Conservation (phyloP, 2,329 filamentous ascomycete genomes). For the Biscogniauxia sp. region DNA sequence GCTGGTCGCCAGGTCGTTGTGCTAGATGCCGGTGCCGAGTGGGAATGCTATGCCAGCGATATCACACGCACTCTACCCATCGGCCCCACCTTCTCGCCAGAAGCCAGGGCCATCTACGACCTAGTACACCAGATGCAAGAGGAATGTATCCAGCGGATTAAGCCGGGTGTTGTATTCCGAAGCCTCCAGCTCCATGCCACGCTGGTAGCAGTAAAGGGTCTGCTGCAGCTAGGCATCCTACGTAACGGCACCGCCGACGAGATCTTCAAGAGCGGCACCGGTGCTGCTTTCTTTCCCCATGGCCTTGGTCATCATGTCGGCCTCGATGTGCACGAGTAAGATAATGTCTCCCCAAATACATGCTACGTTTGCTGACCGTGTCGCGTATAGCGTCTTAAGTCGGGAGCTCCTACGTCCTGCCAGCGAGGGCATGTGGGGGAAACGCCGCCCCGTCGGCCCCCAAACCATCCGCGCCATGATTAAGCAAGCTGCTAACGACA, state of each 20-base stretch:
- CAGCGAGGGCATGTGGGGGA: constrained; percentile 32
- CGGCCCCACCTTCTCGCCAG: constrained; percentile 53
- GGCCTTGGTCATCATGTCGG: constrained; percentile 65
- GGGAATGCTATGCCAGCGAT: constrained; percentile 81
- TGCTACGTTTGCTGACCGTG: constrained; percentile 7
- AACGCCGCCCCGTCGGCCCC: constrained; percentile 30
- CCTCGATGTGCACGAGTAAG: constrained; percentile 60
- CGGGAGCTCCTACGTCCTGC: constrained; percentile 29
- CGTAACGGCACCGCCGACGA: constrained; percentile 58
- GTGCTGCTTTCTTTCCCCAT: constrained; percentile 64
- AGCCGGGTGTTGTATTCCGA: constrained; percentile 68
- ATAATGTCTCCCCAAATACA: constrained; percentile 6
- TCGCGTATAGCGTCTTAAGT: constrained; percentile 27
- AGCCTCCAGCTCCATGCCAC: constrained; percentile 73
- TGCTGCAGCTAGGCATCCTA: constrained; percentile 71
- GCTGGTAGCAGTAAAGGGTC: constrained; percentile 66
- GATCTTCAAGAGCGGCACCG: constrained; percentile 50
- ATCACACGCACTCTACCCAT: constrained; percentile 87
- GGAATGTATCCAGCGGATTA: constrained; percentile 66
- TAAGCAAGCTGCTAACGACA: constrained; percentile 19
- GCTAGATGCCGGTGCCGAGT: constrained; percentile 86
- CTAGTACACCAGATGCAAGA: constrained; percentile 81
- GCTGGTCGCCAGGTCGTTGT: constrained; percentile 70
- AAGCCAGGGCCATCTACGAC: constrained; percentile 71
- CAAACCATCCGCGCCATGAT: constrained; percentile 32